Base-by-base conservation (phyloP, 2,329 filamentous ascomycete genomes). In the Neopestalotiopsis rosae region DNA sequence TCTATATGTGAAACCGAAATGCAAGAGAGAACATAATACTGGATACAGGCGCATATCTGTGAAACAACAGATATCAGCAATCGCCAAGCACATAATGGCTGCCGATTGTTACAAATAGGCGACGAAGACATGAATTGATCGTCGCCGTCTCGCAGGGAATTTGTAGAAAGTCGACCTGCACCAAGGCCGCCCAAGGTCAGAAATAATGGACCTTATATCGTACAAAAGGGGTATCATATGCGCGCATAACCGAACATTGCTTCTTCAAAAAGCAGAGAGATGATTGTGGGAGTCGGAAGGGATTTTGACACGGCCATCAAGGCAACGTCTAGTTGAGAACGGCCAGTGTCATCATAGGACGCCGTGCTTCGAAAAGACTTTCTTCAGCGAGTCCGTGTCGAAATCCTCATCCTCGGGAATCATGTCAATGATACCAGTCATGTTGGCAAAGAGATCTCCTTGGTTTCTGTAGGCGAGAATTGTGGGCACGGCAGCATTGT, bases 361-460 rank as follows among this genome's bases (percentile, higher is more conserved):
- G 59, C 79, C 77, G 73, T 90, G 80, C 75, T 85, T 86, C 72
- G 81, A 77, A 66, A 91, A 83, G 40, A 91, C 80, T 71, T 78
- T 82, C 74, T 82, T 83, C 61, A 91, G 77, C 1, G 87, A 82
- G 66, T 84, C 81, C 61, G 83, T 87, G 75, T 86, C 87, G 71
- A 91, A 90, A 52, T 83, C 78, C 59, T 89, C 88, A 40, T 90
- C 87, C 45, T 90, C 88, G 1, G 95, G 94, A 62, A 98, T 92
- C 86, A 96, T 92, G 77, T 94, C 90, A 71, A 97, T 89, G 65
- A 98, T 87, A 67, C 95, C 95, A 0, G 96, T 93, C 66, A 98
- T 85, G 75, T 95, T 97, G 72, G 94, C 93, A 75, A 98, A 94
- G 72, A 98, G 90, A 72, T 98, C 95, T 66, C 94, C 95, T 77